A percentile compares a stretch with the other conserved stretches of the same genome.
Conservation (phyloP, 2,329 filamentous ascomycete species). For the Colletotrichum tamarilloi region DNA sequence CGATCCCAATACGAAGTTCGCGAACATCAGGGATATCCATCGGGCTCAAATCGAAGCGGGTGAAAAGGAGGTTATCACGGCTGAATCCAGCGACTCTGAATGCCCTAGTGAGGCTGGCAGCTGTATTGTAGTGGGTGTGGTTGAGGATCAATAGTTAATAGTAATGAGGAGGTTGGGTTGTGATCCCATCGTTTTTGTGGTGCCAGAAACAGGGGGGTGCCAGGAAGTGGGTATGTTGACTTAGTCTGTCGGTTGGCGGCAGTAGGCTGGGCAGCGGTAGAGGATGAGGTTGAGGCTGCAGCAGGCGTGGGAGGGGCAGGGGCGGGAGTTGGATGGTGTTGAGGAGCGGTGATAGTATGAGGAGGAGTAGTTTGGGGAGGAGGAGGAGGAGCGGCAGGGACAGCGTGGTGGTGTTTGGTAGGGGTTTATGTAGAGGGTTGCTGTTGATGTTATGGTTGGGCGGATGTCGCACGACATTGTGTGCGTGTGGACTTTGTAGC, state of each 20-base stretch:
- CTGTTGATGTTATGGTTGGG: constrained; percentile 41
- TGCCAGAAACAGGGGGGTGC: no score
- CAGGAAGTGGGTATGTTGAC: no score
- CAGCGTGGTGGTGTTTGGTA: constrained; percentile 39
- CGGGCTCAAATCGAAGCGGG: no score
- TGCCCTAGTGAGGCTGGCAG: no score
- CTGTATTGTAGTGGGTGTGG: no score
- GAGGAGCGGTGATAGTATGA: neutral
- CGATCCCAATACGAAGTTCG: no score
- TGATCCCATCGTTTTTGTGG: no score
- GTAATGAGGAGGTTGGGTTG: no score
- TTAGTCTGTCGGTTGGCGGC: constrained; percentile 16
- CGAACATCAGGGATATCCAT: no score
- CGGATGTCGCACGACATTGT: constrained; percentile 44
- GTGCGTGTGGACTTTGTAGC: constrained; percentile 41
- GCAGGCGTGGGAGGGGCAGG: constrained; percentile 43
- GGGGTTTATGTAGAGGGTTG: constrained; percentile 38
- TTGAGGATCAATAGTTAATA: no score
- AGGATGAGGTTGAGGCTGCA: constrained; percentile 38
- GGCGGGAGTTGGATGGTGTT: constrained; percentile 38
- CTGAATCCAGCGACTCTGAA: no score
- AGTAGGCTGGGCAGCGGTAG: constrained; percentile 34
- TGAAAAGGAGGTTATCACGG: no score
- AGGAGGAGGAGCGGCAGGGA: constrained; percentile 24
- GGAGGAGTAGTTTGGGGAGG: neutral